Evolutionary conservation across 163 green algal genomes (phyloP), one percentile per base, ranked within the genome.

Genomic region (Prototheca cutis): DNA sequence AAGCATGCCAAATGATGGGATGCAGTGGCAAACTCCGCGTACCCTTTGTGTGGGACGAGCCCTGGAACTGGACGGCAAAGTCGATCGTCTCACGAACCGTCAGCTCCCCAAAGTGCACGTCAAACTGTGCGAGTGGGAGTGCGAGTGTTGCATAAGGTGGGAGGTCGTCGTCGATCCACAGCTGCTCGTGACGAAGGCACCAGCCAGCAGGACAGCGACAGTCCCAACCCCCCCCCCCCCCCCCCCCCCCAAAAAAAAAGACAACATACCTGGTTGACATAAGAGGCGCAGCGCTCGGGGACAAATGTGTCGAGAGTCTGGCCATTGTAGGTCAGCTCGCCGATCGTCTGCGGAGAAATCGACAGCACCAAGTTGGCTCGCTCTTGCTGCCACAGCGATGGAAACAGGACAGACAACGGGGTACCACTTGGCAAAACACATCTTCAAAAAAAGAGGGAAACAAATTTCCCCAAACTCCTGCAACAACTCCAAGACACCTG

Each of bases 71-170:
- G 48, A 72, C 63, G 3, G 82, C 78, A 70, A 90, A 90, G 49
- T 78, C 51, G n/a, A 89, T 42, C 2, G 83, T 90, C 71, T 90
- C 82, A 23, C 72, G 62, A 19, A 90, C 83, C 17, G 73, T 85
- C 27, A 90, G 67, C 19, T 62, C 74, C 28, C 73, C 66, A 25
- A 87, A 80, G 68, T 87, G 78, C 48, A 76, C 56, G 72, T 89
- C 79, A 30, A 71, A 29, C 45, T 52, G 62, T 73, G 65, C 21
- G 58, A 8, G 36, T 4, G 6, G 33, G n/a, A 48, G 47, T 8
- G 0, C 1, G 42, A 7, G 42, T 19, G 42, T 8, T 0, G 6
- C 18, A 24, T 17, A 23, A 23, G 10, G 17, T 28, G 17, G 42
- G 42, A 51, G 10, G 17, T 17, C 13, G 10, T 51, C 13, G 13